Base-by-base conservation (phyloP, 2,329 filamentous ascomycete species). In the Xylariales sp. region DNA sequence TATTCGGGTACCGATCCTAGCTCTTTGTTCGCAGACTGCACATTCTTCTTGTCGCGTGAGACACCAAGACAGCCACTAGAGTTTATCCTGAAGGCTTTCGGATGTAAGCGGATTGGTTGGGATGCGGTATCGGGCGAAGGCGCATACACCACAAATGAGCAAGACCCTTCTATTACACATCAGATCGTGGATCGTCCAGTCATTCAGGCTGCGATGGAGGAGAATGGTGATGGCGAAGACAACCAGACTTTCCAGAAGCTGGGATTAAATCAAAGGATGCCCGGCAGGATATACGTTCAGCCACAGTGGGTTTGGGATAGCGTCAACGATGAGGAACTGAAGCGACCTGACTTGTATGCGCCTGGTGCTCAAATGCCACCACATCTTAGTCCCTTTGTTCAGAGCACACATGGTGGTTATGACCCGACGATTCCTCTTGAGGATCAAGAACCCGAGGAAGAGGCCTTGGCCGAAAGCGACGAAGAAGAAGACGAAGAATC, bases 231-330 rank as follows among this genome's bases (percentile, higher is more conserved):
- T 32, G 69, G 53, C 20, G 74, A 77, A 49, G 80, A 83, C 53
- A 82, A 76, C 63, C 79, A 78, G 66, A 85, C 71, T 47, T 69
- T 68, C 35, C 77, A 74, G 60, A 78, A 74, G 60, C 66, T 81
- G 42, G 70, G 61, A 19, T 64, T 64, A 45, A 85, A 87, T 56
- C 80, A 80, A 49, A 81, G 89, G 46, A 84, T 97, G 47, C 89
- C 91, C n/a, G 91, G 91, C 25, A 78, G 93, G 51, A 88, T 82
- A 49, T 98, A 98, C 54, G 70, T 98, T 42, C 93, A 98, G 69
- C 93, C 93, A 15, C 93, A 98, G 62, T 98, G 94, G 91, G 82
- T 98, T 4, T 98, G 93, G 93, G 93, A 98, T 59, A 91, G 87
- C 56, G 71, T 95, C 61, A 98, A 98, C 61, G 87, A 93, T 33